A percentile compares a stretch with the other conserved stretches of the same genome.
Evolutionary conservation across 2,329 filamentous ascomycete genomes (phyloP).

Genomic region (Neocatenulostroma microsporum): DNA sequence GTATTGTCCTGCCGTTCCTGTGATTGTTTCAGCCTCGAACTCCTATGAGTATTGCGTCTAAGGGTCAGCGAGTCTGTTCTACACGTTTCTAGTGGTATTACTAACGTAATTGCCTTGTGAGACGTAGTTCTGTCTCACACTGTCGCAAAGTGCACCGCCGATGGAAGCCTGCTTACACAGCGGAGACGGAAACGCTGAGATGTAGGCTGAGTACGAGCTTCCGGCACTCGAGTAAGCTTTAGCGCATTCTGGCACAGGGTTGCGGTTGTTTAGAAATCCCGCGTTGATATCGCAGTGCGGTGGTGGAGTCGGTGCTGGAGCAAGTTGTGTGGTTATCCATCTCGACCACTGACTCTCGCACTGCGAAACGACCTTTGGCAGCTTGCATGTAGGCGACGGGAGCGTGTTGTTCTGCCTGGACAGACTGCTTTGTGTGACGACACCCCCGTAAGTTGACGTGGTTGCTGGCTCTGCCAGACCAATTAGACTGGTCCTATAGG

Average conservation of each 20-base stretch:
- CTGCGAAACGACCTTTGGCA: constrained; percentile 9
- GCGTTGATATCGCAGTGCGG: constrained; percentile 11
- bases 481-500: too few species aligned
- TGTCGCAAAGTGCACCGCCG: constrained; percentile 8
- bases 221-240: constrained; percentile 1
- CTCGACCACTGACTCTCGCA: constrained; percentile 10
- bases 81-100: too few species aligned
- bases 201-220: constrained; percentile 1
- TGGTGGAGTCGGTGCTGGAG: constrained; percentile 10
- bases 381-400: constrained; percentile 10
- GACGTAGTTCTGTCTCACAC: constrained; percentile 2
- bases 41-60: too few species aligned
- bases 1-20: not conserved
- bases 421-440: too few species aligned
- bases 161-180: too few species aligned
- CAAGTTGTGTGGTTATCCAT: constrained; percentile 8
- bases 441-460: too few species aligned
- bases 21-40: not conserved
- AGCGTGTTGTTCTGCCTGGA: too few species aligned
- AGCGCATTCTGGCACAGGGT: constrained; percentile 7
- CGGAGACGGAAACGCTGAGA: too few species aligned
- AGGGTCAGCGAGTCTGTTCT: too few species aligned
- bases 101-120: not conserved
- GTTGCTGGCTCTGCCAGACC: too few species aligned
- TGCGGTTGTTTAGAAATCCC: constrained; percentile 3